Evolutionary conservation across 2,329 filamentous ascomycete species (phyloP).

Genomic region (Acrodontium crateriforme): DNA sequence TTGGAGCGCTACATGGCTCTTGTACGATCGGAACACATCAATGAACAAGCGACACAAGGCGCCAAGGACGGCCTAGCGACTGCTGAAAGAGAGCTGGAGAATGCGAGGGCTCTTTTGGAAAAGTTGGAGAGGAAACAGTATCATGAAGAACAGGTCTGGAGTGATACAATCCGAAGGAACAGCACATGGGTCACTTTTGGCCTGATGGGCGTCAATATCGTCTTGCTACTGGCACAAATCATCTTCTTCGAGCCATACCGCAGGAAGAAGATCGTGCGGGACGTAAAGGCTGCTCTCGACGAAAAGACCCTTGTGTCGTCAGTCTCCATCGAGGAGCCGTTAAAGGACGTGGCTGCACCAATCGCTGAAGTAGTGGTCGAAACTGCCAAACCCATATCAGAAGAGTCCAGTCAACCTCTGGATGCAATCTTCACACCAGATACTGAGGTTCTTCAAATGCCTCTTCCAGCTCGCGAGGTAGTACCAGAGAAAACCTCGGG

Average conservation of each 20-base stretch:
- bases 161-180: slow-evolving; percentile 88
- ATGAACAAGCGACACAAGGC: slow-evolving; percentile 68
- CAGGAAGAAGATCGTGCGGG: slow-evolving; percentile 62
- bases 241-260: slow-evolving; percentile 91
- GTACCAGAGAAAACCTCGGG: neutral
- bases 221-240: slow-evolving; percentile 58
- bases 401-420: neutral
- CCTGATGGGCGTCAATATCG: slow-evolving; percentile 89
- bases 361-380: slow-evolving; percentile 9
- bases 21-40: slow-evolving; percentile 82
- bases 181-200: slow-evolving; percentile 98
- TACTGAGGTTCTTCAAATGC: too few relatives aligned
- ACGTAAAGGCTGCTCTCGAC: slow-evolving; percentile 56
- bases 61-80: slow-evolving; percentile 59
- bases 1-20: slow-evolving; percentile 88
- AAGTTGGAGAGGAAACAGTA: slow-evolving; percentile 79
- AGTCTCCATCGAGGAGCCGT: slow-evolving; percentile 5
- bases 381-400: slow-evolving; percentile 4
- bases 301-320: slow-evolving; percentile 44
- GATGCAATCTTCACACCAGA: neutral
- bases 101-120: slow-evolving; percentile 60
- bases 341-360: slow-evolving; percentile 13
- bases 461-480: neutral
- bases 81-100: slow-evolving; percentile 69
- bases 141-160: slow-evolving; percentile 99